These are phyloP conservation scores for Ormosia semicastrata DNA, from an alignment of 306 rosid genomes.

Conservation along the genomic window DNA sequence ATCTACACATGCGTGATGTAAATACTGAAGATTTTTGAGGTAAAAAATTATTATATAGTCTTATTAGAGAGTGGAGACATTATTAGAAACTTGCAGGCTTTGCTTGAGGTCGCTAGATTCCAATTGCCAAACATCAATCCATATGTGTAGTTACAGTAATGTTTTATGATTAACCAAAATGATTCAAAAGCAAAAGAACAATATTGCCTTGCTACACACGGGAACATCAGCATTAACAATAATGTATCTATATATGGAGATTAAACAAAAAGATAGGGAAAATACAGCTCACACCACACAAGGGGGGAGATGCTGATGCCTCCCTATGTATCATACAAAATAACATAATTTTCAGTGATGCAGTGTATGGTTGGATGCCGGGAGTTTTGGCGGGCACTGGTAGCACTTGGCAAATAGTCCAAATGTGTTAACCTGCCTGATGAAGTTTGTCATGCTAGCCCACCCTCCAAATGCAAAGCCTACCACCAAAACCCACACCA, in stretches of 20 bases:
- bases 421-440: slow-evolving; percentile 77
- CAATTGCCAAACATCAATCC: slow-evolving; percentile 26
- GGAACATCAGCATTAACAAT: slow-evolving; percentile 38
- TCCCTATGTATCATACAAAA: slow-evolving; percentile 27
- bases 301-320: slow-evolving; percentile 32
- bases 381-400: slow-evolving; percentile 55
- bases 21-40: too few species aligned
- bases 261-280: slow-evolving; percentile 28
- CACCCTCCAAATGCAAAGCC: slow-evolving; percentile 97
- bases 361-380: slow-evolving; percentile 35
- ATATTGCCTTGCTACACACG: slow-evolving; percentile 31
- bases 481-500: slow-evolving; percentile 69
- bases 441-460: slow-evolving; percentile 94
- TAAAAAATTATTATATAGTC: not conserved
- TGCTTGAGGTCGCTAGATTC: slow-evolving; percentile 19
- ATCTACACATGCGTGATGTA: not conserved
- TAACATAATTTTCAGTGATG: slow-evolving; percentile 46
- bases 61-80: slow-evolving; percentile 9
- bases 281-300: slow-evolving; percentile 39
- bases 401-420: slow-evolving; percentile 92
- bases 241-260: not conserved
- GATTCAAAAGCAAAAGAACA: slow-evolving; percentile 21
- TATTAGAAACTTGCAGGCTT: slow-evolving; percentile 23
- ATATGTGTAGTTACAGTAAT: slow-evolving; percentile 13
- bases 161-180: slow-evolving; percentile 20